phyloP scores from a whole-genome alignment of 2,329 filamentous ascomycete genomes.

The Cadophora gregata region DNA sequence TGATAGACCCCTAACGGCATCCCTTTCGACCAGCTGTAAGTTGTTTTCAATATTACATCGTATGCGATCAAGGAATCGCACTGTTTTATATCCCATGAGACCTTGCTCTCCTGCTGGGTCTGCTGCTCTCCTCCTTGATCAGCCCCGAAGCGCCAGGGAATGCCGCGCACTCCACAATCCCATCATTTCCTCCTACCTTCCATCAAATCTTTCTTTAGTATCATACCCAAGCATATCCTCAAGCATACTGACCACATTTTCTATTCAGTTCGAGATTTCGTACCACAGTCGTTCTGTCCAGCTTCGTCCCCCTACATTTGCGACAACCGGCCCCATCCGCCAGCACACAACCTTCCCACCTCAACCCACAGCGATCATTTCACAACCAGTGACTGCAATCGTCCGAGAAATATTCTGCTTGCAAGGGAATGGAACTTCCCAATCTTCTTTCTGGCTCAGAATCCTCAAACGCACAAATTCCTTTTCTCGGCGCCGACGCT shows the following conservation, averaged over 20 bases:
- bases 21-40: constrained; percentile 43
- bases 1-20: constrained; percentile 42
- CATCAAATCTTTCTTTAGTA: constrained; percentile 37
- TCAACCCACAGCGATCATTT: constrained; percentile 29
- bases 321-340: constrained; percentile 36
- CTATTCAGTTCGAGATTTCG: constrained; percentile 32
- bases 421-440: constrained; percentile 35
- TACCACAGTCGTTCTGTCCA: constrained; percentile 36
- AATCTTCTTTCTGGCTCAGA: constrained; percentile 35
- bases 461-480: constrained; percentile 39
- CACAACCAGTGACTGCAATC: constrained; percentile 28
- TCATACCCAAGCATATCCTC: constrained; percentile 30
- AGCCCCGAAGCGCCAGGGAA: constrained; percentile 37
- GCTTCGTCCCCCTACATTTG: constrained; percentile 37
- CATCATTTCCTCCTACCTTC: constrained; percentile 37
- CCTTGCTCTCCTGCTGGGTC: constrained; percentile 27
- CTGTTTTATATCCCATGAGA: constrained; percentile 25
- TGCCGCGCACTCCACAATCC: constrained; percentile 36
- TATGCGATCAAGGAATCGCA: constrained; percentile 44
- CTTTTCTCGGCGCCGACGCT: constrained; percentile 33
- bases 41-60: constrained; percentile 35
- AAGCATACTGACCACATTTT: constrained; percentile 34
- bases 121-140: constrained; percentile 31
- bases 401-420: constrained; percentile 15
- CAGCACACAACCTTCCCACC: constrained; percentile 27